Base-by-base conservation (phyloP, 176 grass and related monocot species). In the Cenchrus americanus region DNA sequence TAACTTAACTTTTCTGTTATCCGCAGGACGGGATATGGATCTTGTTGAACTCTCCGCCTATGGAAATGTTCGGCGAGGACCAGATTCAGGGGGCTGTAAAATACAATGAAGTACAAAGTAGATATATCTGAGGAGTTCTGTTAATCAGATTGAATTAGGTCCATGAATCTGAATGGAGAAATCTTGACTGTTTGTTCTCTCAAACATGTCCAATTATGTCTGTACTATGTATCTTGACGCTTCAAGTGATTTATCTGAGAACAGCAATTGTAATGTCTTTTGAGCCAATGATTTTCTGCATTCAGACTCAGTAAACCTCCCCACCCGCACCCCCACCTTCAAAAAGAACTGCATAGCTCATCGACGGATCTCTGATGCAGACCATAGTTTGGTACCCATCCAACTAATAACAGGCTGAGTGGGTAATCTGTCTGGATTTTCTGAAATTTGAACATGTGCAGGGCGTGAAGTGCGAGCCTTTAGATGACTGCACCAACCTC, bases 21-120 rank as follows among this genome's bases (percentile, higher is more conserved):
- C 14, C 51, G 49, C 81, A 99, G 96, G 96, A 83, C 86, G 87
- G 59, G 91, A 99, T 32, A 95, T 96, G 96, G 96, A 99, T 92
- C 85, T 96, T 64, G 55, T 99, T 74, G 96, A 99, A 83, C 91
- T 99, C 65, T 99, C 96, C 17, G 91, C 91, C 58, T 96, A 89
- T 92, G 96, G 93, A 55, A 96, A 92, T 68, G 96, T 99, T 48
- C 82, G 89, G 66, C 85, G 78, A 77, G 96, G 65, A 6, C 93
- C 93, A 40, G 93, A 99, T 84, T 78, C 89, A 62, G 93, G 93
- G 30, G 89, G 93, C 54, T 99, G 96, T 81, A 99, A 94, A 80
- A 99, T 99, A 55, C 93, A 99, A 76, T 99, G 86, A 96, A 86
- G 71, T 58, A 7, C 54, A 59, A 95, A 86, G 71, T 58, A 7